A percentile compares a stretch with the other conserved stretches of the same genome.
Evolutionary conservation across 768 basidiomycete genomes (phyloP).

Genomic region (Epithele typhae): DNA sequence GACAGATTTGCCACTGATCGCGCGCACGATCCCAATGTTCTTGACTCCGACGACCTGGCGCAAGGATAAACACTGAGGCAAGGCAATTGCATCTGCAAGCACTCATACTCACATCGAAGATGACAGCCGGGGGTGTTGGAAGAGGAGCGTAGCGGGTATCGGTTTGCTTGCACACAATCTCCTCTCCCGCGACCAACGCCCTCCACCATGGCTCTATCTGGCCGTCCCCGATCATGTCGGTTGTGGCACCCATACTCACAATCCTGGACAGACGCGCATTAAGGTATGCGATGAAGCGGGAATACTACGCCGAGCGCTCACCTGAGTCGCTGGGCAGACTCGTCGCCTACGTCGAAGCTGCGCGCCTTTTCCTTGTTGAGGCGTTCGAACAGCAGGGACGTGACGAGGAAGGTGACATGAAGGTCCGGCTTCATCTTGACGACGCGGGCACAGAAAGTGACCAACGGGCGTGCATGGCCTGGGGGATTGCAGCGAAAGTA

Average conservation of each 20-base stretch:
- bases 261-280: too few relatives aligned
- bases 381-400: neutral
- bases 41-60: conserved; percentile 7
- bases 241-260: too few relatives aligned
- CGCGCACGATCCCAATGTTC: neutral
- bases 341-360: conserved; percentile 6
- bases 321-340: too few relatives aligned
- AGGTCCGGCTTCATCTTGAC: neutral
- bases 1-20: neutral
- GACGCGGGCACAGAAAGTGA: conserved; percentile 4
- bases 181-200: neutral
- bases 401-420: conserved; percentile 2
- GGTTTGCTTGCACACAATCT: conserved; percentile 2
- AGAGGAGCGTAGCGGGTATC: neutral
- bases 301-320: too few relatives aligned
- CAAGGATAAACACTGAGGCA: too few relatives aligned
- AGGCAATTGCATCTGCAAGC: too few relatives aligned
- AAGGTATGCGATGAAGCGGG: too few relatives aligned
- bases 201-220: conserved; percentile 1
- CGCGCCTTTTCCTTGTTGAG: conserved; percentile 2
- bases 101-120: conserved; percentile 5
- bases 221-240: too few relatives aligned
- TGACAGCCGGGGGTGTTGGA: conserved; percentile 1
- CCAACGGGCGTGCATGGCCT: conserved; percentile 15
- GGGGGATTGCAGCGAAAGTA: too few relatives aligned